These are phyloP conservation scores for Aurantiochytrium sp. DNA, from an alignment of 108 stramenopile species.

Conservation along the genomic window DNA sequence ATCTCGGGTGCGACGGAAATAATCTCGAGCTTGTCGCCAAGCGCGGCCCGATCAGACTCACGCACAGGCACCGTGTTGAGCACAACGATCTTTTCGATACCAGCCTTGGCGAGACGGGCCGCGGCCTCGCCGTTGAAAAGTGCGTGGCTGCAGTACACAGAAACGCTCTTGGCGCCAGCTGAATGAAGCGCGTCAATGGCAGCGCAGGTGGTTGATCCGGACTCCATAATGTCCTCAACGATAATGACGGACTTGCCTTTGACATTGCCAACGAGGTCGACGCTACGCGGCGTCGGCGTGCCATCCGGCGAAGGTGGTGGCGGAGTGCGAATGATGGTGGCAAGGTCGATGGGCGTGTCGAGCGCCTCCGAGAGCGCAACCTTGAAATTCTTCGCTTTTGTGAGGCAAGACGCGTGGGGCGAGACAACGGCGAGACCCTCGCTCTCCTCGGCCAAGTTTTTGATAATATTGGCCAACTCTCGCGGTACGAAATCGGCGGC, in stretches of 20 bases:
- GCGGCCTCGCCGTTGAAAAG: conserved; percentile 19
- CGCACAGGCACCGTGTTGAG: conserved; percentile 20
- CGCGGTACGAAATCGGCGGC: not conserved
- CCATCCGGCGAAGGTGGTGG: not conserved
- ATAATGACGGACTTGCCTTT: conserved; percentile 26
- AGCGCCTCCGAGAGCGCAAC: not conserved
- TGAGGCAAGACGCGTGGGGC: not conserved
- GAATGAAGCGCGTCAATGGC: not conserved
- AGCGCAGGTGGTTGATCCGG: conserved; percentile 13
- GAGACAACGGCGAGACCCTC: not conserved
- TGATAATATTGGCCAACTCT: not conserved
- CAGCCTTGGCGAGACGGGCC: not conserved
- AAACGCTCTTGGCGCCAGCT: conserved; percentile 20
- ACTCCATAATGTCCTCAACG: conserved; percentile 39
- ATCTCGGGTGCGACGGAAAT: conserved; percentile 10
- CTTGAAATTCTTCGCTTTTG: not conserved
- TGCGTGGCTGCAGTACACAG: conserved; percentile 28
- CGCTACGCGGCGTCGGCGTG: not conserved
- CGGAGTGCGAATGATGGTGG: not conserved
- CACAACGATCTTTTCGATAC: conserved; percentile 19
- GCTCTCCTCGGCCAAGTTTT: not conserved
- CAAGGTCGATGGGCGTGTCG: not conserved
- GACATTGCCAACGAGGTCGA: conserved; percentile 23
- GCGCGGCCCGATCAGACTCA: not conserved
- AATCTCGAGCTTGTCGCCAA: not conserved